Conservation (phyloP, 1,284 basidiomycete genomes). For the Apiotrichum montevideense region DNA sequence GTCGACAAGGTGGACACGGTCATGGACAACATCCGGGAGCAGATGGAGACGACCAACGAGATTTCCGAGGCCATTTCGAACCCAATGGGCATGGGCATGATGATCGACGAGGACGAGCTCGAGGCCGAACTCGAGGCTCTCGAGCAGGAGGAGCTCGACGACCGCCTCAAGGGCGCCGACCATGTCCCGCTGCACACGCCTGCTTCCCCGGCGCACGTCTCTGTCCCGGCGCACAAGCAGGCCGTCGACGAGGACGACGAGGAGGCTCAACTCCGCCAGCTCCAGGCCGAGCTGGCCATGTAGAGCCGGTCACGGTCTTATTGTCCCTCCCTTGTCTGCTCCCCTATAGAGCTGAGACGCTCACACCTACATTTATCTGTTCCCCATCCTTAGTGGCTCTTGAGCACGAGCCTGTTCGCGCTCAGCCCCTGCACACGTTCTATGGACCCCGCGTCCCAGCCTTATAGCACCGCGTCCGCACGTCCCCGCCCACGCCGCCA, state of each 20-base stretch:
- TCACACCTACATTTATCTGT: too few relatives aligned
- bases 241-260: slow-evolving; percentile 77
- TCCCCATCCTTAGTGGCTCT: too few relatives aligned
- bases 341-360: too few relatives aligned
- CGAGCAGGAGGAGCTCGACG: slow-evolving; percentile 87
- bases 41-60: slow-evolving; percentile 91
- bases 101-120: slow-evolving; percentile 79
- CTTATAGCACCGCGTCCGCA: too few relatives aligned
- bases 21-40: slow-evolving; percentile 85
- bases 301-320: slow-evolving; percentile 32
- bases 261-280: slow-evolving; percentile 80
- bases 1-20: slow-evolving; percentile 87
- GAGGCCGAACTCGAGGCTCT: slow-evolving; percentile 78
- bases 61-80: slow-evolving; percentile 91
- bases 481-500: too few relatives aligned
- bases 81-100: slow-evolving; percentile 60
- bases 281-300: slow-evolving; percentile 90
- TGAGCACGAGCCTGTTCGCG: too few relatives aligned
- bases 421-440: too few relatives aligned
- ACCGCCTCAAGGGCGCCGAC: slow-evolving; percentile 79
- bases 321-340: too few relatives aligned
- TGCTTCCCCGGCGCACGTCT: slow-evolving; percentile 54
- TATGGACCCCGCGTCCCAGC: too few relatives aligned
- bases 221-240: slow-evolving; percentile 20
- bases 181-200: slow-evolving; percentile 84